Percentiles rank a stretch among this genome's conserved stretches.
These are phyloP conservation scores for Boletus mariae DNA, from an alignment of 1,284 basidiomycete species.

Conservation along the genomic window DNA sequence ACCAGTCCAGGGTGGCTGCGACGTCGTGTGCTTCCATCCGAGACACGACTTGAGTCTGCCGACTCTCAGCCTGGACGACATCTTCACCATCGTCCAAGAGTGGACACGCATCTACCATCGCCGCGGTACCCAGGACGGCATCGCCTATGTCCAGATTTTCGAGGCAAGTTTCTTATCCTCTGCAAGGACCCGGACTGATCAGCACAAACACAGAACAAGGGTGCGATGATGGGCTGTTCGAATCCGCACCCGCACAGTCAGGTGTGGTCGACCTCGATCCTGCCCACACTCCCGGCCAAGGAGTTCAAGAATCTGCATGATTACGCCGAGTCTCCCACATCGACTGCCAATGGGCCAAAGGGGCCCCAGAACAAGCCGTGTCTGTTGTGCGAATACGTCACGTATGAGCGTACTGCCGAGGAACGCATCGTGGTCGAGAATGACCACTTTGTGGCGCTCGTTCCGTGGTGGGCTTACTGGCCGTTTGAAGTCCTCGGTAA, in stretches of 20 bases:
- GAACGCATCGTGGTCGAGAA: conserved; percentile 74
- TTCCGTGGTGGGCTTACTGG: conserved; percentile 98
- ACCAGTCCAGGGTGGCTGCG: conserved; percentile 82
- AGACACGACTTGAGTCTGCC: conserved; percentile 90
- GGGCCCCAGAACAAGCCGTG: conserved; percentile 64
- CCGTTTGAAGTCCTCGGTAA: conserved; percentile 84
- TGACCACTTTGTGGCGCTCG: conserved; percentile 80
- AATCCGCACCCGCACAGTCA: conserved; percentile 97
- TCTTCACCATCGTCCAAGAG: conserved; percentile 67
- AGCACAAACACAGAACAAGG: conserved; percentile 71
- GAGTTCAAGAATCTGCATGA: conserved; percentile 59
- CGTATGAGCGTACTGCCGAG: conserved; percentile 59
- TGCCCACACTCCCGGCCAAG: conserved; percentile 69
- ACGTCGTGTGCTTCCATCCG: conserved; percentile 89
- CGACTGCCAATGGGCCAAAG: conserved; percentile 46
- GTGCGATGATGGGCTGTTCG: conserved; percentile 93
- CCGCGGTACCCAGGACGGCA: conserved; percentile 61
- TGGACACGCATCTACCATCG: conserved; percentile 72
- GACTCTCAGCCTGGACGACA: conserved; percentile 59
- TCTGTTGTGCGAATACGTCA: conserved; percentile 83
- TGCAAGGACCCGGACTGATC: background rate
- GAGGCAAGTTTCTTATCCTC: conserved; percentile 49
- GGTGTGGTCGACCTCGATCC: conserved; percentile 77
- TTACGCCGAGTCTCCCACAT: conserved; percentile 45
- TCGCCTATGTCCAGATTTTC: conserved; percentile 86